These are phyloP conservation scores for Populus simonii DNA, from an alignment of 345 rosid species.

Conservation along the genomic window DNA sequence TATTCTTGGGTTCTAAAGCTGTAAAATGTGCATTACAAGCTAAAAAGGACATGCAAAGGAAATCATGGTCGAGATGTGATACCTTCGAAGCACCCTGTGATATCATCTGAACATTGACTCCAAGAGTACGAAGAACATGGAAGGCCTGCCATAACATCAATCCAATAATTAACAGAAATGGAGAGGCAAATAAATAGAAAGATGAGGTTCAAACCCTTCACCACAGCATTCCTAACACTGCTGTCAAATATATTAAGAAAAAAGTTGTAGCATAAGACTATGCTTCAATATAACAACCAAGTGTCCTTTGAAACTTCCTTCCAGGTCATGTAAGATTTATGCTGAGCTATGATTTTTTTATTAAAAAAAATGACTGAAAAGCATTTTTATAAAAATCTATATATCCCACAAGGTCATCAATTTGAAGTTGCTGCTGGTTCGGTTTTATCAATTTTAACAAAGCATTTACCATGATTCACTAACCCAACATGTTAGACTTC, in stretches of 20 bases:
- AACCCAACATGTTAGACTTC: background rate
- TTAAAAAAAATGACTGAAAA: background rate
- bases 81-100: constrained; percentile 99
- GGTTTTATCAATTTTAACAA: background rate
- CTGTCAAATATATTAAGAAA: background rate
- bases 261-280: background rate
- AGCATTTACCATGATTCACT: background rate
- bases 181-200: background rate
- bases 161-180: background rate
- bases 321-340: background rate
- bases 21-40: background rate
- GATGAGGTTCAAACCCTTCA: background rate
- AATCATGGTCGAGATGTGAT: background rate
- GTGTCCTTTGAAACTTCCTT: background rate
- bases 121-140: constrained; percentile 71
- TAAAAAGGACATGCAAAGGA: background rate
- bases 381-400: background rate
- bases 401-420: background rate
- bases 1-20: background rate
- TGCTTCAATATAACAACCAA: background rate
- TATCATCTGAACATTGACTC: constrained; percentile 98
- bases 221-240: background rate
- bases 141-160: constrained; percentile 52
- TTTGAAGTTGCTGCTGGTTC: background rate
- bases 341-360: background rate